phyloP scores from a whole-genome alignment of 768 basidiomycete genomes.

The Boletus edulis region DNA sequence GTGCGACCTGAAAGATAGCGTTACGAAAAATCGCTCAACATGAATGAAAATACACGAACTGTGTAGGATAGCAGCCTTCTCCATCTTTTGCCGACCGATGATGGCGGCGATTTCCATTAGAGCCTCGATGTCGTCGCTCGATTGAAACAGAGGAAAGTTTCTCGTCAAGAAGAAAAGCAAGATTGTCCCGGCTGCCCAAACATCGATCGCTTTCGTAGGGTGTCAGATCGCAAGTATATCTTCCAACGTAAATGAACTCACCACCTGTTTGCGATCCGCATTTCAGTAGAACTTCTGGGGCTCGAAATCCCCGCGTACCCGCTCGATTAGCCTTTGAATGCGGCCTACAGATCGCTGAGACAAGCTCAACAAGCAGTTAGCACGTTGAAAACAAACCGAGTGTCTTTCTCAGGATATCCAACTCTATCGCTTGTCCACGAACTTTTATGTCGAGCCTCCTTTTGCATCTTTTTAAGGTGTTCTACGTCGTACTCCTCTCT shows the following conservation, averaged over 20 bases:
- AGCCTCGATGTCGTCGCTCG: conserved; percentile 92
- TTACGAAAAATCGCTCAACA: conserved; percentile 2
- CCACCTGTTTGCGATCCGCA: conserved; percentile 92
- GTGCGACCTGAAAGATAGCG: conserved; percentile 62
- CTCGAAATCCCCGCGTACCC: conserved; percentile 94
- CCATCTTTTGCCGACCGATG: conserved; percentile 80
- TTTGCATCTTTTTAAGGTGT: conserved; percentile 55
- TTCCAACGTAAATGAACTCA: conserved; percentile 36
- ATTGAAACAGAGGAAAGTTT: conserved; percentile 94
- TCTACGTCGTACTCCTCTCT: conserved; percentile 47
- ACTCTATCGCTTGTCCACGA: conserved; percentile 61
- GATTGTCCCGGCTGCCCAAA: conserved; percentile 95
- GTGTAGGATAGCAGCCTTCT: conserved; percentile 82
- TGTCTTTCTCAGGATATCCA: conserved; percentile 75
- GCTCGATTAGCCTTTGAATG: conserved; percentile 92
- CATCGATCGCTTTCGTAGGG: conserved; percentile 73
- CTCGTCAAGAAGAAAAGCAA: conserved; percentile 87
- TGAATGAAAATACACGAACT: conserved; percentile 49
- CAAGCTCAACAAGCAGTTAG: background rate
- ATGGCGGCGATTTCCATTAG: conserved; percentile 92
- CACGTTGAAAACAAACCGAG: conserved; percentile 44
- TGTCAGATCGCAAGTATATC: conserved; percentile 8
- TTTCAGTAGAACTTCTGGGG: conserved; percentile 94
- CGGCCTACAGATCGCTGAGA: conserved; percentile 46
- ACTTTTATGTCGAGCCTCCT: conserved; percentile 56